Evolutionary conservation across 345 rosid genomes (phyloP), one percentile per base, ranked within the genome.

Genomic region (Acer campestre): DNA sequence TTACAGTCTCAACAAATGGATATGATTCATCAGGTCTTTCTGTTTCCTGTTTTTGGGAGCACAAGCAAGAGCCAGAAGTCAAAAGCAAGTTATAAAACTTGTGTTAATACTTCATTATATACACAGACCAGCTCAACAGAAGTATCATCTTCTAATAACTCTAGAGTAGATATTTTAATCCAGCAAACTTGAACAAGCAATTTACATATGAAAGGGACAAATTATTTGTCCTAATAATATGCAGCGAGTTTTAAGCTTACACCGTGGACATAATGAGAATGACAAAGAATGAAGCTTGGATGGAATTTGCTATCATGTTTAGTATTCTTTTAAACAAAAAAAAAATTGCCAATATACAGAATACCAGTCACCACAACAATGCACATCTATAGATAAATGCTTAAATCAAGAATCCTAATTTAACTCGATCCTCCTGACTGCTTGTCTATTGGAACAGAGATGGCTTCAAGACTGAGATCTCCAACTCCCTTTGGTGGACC

Each of bases 401-500:
- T 77, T 77, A 20, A 20, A 44, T 14, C 4, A 40, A 4, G 25
- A 67, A n/a, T 51, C 78, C 63, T 40, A 10, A 68, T 79, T 86
- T 78, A 78, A 68, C 78, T 81, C 73, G 88, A 80, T 74, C 85
- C 82, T 74, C 85, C 82, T 7, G 82, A 77, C 56, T 85, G 84
- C 74, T 88, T 88, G 65, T 88, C 86, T 10, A 38, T 68, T 61
- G 79, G 79, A 42, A 80, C 48, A 17, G 88, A 80, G 35, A 87
- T 61, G n/a, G 88, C 76, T 82, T 90, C 92, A 69, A 90, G 87
- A 49, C 82, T 80, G 25, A 95, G 80, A 22, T 84, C 92, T 79
- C 85, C 93, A n/a, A 88, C 86, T 67, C 85, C 88, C 70, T 82
- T 89, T 10, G 90, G 74, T 11, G 98, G 89, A 66, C 87, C 86